phyloP scores from a whole-genome alignment of 169 alveolate genomes.

The Cryptosporidium sp. region DNA sequence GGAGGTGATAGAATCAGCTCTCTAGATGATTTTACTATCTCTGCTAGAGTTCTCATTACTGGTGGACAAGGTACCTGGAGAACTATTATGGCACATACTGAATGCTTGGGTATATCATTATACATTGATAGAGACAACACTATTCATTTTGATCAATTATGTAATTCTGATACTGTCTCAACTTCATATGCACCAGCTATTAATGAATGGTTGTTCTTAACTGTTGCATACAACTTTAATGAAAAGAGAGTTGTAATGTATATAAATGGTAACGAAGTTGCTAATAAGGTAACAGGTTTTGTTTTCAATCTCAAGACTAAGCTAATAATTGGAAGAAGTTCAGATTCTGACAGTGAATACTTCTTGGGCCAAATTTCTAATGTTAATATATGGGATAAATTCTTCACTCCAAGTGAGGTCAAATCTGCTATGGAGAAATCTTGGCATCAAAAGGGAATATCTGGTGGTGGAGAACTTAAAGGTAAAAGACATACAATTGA shows the following conservation, averaged over 20 bases:
- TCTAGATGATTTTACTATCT: constrained; percentile 78
- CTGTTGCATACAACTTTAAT: constrained; percentile 67
- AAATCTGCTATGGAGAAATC: constrained; percentile 76
- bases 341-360: constrained; percentile 73
- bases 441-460: constrained; percentile 72
- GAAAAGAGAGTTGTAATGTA: constrained; percentile 67
- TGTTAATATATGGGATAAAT: constrained; percentile 74
- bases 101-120: constrained; percentile 71
- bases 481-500: constrained; percentile 81
- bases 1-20: constrained; percentile 77
- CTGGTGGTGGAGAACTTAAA: constrained; percentile 71
- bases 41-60: constrained; percentile 75
- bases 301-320: constrained; percentile 67
- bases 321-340: constrained; percentile 64
- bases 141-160: constrained; percentile 70
- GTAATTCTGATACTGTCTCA: constrained; percentile 68
- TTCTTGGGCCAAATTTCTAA: constrained; percentile 72
- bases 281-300: constrained; percentile 60
- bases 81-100: constrained; percentile 74
- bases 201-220: constrained; percentile 69
- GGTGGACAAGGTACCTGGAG: constrained; percentile 79
- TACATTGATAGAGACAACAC: constrained; percentile 70
- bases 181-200: constrained; percentile 63
- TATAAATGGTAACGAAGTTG: constrained; percentile 72
- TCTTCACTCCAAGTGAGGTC: constrained; percentile 38